phyloP scores from a whole-genome alignment of 2,329 filamentous ascomycete species.

The Arthrinium puccinioides region DNA sequence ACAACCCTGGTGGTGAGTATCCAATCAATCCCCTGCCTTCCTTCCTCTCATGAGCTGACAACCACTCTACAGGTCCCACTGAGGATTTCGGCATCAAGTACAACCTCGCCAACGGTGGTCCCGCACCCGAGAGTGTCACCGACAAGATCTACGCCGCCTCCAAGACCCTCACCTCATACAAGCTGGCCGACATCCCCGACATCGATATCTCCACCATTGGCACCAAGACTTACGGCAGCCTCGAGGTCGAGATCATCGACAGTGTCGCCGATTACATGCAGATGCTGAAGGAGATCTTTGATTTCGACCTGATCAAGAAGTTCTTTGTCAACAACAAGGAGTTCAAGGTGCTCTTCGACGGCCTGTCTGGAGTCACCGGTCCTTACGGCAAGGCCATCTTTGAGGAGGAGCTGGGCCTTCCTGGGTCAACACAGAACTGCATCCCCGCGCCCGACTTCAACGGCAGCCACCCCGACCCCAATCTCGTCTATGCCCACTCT shows the following conservation, averaged over 20 bases:
- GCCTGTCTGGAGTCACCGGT: constrained; percentile 87
- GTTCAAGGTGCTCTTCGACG: constrained; percentile 97
- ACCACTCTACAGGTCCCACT: constrained; percentile 58
- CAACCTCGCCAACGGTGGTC: constrained; percentile 93
- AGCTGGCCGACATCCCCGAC: constrained; percentile 79
- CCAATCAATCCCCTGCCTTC: background rate
- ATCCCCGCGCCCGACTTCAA: constrained; percentile 89
- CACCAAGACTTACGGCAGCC: constrained; percentile 70
- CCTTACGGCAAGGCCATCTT: constrained; percentile 95
- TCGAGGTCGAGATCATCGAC: constrained; percentile 94
- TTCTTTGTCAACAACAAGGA: constrained; percentile 83
- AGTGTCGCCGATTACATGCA: constrained; percentile 85
- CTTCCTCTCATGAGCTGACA: constrained; percentile 1
- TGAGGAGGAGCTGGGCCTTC: constrained; percentile 82
- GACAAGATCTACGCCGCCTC: constrained; percentile 96
- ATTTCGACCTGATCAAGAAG: constrained; percentile 90
- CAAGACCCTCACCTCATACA: constrained; percentile 86
- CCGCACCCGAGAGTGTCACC: constrained; percentile 90
- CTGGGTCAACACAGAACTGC: constrained; percentile 79
- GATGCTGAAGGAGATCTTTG: constrained; percentile 98
- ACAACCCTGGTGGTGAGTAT: constrained; percentile 87
- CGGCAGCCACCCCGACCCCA: constrained; percentile 94
- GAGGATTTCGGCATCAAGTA: constrained; percentile 99
- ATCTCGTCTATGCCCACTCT: constrained; percentile 93
- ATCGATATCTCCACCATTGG: constrained; percentile 80